Percentiles rank a stretch among this genome's conserved stretches.
Conservation (phyloP, 2,329 filamentous ascomycete genomes). For the Fonsecaea erecta region DNA sequence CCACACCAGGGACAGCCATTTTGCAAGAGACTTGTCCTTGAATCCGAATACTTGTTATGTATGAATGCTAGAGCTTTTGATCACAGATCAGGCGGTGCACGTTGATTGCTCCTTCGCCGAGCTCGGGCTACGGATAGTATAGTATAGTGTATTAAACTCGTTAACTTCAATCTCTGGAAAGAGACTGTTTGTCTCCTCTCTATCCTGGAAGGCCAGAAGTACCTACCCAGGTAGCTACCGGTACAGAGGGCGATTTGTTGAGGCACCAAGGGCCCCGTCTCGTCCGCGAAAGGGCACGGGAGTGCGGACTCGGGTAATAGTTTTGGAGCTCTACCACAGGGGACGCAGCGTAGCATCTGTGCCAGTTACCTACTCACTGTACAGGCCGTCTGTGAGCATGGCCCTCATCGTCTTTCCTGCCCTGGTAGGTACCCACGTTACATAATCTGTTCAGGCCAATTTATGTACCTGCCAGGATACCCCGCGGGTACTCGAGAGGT, state of each 20-base stretch:
- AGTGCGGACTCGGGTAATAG: neutral
- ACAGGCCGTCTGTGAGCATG: too few species aligned
- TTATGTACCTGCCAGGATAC: too few species aligned
- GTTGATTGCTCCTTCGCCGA: conserved; percentile 12
- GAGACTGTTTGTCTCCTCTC: neutral
- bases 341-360: too few species aligned
- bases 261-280: too few species aligned
- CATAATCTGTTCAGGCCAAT: too few species aligned
- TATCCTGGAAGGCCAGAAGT: too few species aligned
- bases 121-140: conserved; percentile 14
- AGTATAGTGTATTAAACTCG: conserved; percentile 13
- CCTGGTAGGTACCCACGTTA: too few species aligned
- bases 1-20: neutral
- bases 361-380: too few species aligned
- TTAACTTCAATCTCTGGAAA: neutral
- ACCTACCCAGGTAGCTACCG: too few species aligned
- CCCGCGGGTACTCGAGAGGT: too few species aligned
- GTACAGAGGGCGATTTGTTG: neutral
- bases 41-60: conserved; percentile 18
- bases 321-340: conserved; percentile 1
- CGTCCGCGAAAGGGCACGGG: too few species aligned
- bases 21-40: neutral
- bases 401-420: too few species aligned
- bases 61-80: conserved; percentile 22
- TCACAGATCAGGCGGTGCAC: conserved; percentile 3